phyloP scores from a whole-genome alignment of 371 early-diverging fungal species.

The Smittium culicis region DNA sequence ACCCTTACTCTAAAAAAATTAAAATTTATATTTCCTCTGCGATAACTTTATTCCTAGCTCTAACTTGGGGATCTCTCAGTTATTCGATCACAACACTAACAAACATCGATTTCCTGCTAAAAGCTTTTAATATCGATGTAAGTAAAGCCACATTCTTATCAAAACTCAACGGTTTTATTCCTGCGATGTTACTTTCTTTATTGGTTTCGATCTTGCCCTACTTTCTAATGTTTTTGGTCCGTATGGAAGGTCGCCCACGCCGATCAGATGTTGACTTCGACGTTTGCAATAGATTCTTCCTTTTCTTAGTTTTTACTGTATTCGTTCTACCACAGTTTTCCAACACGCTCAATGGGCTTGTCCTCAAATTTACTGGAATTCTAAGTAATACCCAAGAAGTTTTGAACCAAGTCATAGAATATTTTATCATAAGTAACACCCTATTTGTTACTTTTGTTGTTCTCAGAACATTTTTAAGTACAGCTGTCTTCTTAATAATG shows the following conservation, averaged over 20 bases:
- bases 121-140: neutral
- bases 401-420: neutral
- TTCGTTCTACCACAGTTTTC: constrained; percentile 14
- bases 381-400: neutral
- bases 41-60: constrained; percentile 38
- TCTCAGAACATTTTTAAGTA: neutral
- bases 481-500: neutral
- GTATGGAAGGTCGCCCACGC: constrained; percentile 51
- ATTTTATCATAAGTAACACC: neutral
- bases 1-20: constrained; percentile 38
- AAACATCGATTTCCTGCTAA: constrained; percentile 39
- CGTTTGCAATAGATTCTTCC: constrained; percentile 50
- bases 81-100: constrained; percentile 47
- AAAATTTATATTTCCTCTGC: constrained; percentile 38
- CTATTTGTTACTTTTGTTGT: neutral
- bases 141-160: neutral
- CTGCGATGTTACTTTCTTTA: constrained; percentile 52
- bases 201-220: constrained; percentile 57
- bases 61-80: constrained; percentile 59
- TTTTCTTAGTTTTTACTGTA: constrained; percentile 68
- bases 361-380: neutral
- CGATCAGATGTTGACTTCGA: constrained; percentile 44
- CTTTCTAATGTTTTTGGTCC: constrained; percentile 48
- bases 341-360: neutral
- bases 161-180: constrained; percentile 50